phyloP scores from a whole-genome alignment of 2,329 filamentous ascomycete genomes.

The Nemania sp. region DNA sequence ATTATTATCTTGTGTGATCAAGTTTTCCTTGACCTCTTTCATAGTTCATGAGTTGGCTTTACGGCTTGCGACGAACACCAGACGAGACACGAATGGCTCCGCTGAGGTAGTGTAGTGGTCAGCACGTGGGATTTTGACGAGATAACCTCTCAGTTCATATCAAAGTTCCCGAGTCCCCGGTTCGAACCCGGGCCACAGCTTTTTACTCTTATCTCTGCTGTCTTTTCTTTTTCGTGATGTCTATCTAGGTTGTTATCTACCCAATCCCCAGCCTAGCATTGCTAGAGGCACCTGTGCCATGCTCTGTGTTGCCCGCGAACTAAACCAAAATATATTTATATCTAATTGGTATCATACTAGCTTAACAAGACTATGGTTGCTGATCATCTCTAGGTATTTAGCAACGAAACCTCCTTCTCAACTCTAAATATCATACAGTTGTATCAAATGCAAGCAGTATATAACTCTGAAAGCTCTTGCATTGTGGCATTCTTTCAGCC shows the following conservation, averaged over 20 bases:
- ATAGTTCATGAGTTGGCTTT: background rate
- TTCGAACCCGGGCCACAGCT: constrained; percentile 47
- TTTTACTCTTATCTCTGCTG: background rate
- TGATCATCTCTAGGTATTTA: background rate
- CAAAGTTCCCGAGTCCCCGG: constrained; percentile 45
- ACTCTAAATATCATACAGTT: background rate
- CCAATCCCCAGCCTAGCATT: background rate
- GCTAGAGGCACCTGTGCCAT: background rate
- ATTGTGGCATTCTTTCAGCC: background rate
- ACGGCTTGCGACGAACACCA: background rate
- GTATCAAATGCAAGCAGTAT: background rate
- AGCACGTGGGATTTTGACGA: constrained; percentile 48
- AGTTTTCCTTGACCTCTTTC: background rate
- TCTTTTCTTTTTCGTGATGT: background rate
- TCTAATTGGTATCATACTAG: background rate
- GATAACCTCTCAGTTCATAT: background rate
- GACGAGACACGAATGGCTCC: background rate
- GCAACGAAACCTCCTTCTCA: background rate
- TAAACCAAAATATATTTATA: background rate
- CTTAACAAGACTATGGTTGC: background rate
- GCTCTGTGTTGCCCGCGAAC: no score
- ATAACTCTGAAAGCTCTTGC: background rate
- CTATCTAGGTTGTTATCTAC: background rate
- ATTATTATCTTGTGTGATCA: background rate
- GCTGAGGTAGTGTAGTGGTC: constrained; percentile 50